phyloP scores from a whole-genome alignment of 108 stramenopile genomes.

The Nannochloropsis oceanica region DNA sequence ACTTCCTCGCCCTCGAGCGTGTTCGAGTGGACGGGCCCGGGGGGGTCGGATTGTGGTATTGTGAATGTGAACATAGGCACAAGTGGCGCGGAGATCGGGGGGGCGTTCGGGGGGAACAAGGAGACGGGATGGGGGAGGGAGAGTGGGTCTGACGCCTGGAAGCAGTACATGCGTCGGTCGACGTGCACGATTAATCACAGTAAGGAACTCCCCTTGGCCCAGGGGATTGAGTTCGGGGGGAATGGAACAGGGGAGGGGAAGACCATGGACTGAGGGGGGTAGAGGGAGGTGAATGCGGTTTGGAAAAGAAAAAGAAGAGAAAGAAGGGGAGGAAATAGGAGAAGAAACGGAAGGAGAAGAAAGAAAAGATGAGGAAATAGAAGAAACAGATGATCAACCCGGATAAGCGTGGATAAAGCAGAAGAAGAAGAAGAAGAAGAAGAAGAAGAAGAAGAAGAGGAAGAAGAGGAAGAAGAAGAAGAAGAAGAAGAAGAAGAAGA shows the following conservation, averaged over 20 bases:
- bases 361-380: background rate
- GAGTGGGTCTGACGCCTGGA: slow-evolving; percentile 31
- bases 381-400: background rate
- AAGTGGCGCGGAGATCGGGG: slow-evolving; percentile 35
- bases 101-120: slow-evolving; percentile 35
- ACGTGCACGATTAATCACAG: slow-evolving; percentile 34
- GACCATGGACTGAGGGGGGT: background rate
- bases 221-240: slow-evolving; percentile 27
- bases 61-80: slow-evolving; percentile 32
- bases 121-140: slow-evolving; percentile 35
- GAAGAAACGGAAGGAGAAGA: background rate
- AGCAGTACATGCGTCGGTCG: slow-evolving; percentile 36
- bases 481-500: background rate
- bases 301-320: background rate
- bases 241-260: background rate
- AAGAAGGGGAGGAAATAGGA: background rate
- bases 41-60: slow-evolving; percentile 24
- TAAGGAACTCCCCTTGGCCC: slow-evolving; percentile 26
- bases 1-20: slow-evolving; percentile 22
- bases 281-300: too few species aligned
- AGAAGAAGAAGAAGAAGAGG: background rate
- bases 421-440: background rate
- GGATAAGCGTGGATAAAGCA: background rate
- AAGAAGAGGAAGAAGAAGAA: background rate
- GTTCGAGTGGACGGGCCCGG: slow-evolving; percentile 30